Conservation (phyloP, 805 yeast genomes). For the Candida palmyrensis region DNA sequence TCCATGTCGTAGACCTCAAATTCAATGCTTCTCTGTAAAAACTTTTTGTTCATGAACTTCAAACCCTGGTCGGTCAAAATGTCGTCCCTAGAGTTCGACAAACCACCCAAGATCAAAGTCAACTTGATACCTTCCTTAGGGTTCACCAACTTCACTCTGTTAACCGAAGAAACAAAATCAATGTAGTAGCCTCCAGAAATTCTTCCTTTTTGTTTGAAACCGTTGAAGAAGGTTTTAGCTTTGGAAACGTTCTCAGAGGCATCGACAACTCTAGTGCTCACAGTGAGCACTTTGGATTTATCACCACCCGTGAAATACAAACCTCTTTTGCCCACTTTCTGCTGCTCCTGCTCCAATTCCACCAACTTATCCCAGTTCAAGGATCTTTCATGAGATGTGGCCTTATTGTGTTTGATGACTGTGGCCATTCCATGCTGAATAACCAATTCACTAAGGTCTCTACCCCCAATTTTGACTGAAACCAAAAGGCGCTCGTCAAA, state of each 20-base stretch:
- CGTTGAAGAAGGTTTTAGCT: conserved; percentile 69
- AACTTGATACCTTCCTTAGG: conserved; percentile 70
- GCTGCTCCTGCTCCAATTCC: conserved; percentile 63
- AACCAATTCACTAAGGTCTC: conserved; percentile 56
- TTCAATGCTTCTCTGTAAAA: conserved; percentile 69
- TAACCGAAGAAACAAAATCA: conserved; percentile 66
- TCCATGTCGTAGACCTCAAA: conserved; percentile 67
- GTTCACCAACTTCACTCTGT: conserved; percentile 57
- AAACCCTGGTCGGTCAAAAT: conserved; percentile 46
- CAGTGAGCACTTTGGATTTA: conserved; percentile 43
- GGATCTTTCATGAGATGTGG: conserved; percentile 61
- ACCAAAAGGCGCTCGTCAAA: conserved; percentile 66
- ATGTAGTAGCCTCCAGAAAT: conserved; percentile 57
- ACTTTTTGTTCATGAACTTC: conserved; percentile 47
- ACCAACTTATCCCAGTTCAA: conserved; percentile 72
- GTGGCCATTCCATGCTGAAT: conserved; percentile 67
- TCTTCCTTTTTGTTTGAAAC: conserved; percentile 60
- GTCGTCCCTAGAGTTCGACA: conserved; percentile 38
- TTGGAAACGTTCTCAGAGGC: conserved; percentile 71
- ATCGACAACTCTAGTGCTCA: conserved; percentile 61
- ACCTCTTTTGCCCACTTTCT: conserved; percentile 51
- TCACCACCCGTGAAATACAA: conserved; percentile 45
- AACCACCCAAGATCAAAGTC: conserved; percentile 72
- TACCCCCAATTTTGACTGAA: conserved; percentile 48
- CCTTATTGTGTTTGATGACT: conserved; percentile 75